phyloP scores from a whole-genome alignment of 2,329 filamentous ascomycete genomes.

The Coniochaeta sp. region DNA sequence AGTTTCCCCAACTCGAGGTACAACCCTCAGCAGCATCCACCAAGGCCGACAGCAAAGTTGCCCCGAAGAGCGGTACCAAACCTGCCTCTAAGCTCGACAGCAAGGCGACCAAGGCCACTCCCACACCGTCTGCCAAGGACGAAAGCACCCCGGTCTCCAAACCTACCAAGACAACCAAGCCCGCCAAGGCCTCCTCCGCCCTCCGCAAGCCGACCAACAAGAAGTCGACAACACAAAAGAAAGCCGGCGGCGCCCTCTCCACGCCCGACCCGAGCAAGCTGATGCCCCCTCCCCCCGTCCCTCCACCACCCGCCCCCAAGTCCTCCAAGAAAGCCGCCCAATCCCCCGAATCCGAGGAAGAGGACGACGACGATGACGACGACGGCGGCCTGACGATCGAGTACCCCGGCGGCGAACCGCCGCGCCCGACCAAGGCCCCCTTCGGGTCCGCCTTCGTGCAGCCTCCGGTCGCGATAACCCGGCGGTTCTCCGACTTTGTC shows the following conservation, averaged over 20 bases:
- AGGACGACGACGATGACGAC: conserved; percentile 41
- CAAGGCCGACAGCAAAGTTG: conserved; percentile 8
- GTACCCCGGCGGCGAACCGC: conserved; percentile 44
- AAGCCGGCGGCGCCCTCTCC: too few relatives aligned
- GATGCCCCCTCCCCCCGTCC: conserved; percentile 12
- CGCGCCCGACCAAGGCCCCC: conserved; percentile 22
- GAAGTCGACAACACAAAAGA: not conserved
- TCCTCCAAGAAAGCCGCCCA: conserved; percentile 12
- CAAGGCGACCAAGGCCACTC: conserved; percentile 1
- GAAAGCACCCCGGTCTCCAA: not conserved
- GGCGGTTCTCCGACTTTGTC: conserved; percentile 47
- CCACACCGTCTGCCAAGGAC: not conserved
- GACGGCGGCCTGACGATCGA: conserved; percentile 52
- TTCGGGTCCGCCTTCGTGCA: conserved; percentile 38
- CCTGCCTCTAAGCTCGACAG: too few relatives aligned
- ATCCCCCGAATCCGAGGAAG: conserved; percentile 24
- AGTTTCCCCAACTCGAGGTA: conserved; percentile 57
- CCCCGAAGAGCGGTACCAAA: not conserved
- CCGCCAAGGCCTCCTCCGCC: conserved; percentile 10
- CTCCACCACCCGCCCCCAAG: conserved; percentile 14
- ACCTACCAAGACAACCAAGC: conserved; percentile 3
- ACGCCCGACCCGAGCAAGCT: conserved; percentile 4
- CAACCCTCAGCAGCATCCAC: conserved; percentile 12
- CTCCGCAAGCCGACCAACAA: not conserved
- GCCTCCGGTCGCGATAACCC: conserved; percentile 25